A percentile compares a stretch with the other conserved stretches of the same genome.
These are phyloP conservation scores for Komagataella ulmi DNA, from an alignment of 805 yeast genomes.

Conservation along the genomic window DNA sequence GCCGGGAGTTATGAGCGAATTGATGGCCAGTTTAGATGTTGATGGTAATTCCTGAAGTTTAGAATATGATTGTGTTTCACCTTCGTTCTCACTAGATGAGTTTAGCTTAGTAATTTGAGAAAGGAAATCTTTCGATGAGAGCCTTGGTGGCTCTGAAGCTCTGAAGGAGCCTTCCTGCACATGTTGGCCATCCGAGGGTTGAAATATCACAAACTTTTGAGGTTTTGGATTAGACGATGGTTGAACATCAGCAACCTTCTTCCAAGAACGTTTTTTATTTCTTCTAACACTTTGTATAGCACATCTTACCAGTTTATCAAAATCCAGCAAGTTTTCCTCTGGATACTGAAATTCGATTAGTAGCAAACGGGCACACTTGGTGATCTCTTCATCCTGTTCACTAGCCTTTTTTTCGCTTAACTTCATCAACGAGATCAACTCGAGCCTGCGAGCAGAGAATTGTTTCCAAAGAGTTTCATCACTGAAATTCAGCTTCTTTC, in stretches of 20 bases:
- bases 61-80: conserved; percentile 8
- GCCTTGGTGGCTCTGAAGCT: not conserved
- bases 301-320: conserved; percentile 81
- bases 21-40: conserved; percentile 31
- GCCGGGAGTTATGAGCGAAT: conserved; percentile 29
- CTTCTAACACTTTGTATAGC: conserved; percentile 90
- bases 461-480: conserved; percentile 83
- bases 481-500: conserved; percentile 53
- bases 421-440: conserved; percentile 66
- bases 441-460: conserved; percentile 82
- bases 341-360: conserved; percentile 70
- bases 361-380: conserved; percentile 62
- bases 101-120: conserved; percentile 14
- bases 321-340: conserved; percentile 45
- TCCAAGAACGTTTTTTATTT: conserved; percentile 59
- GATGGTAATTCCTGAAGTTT: conserved; percentile 8
- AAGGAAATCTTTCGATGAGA: conserved; percentile 5
- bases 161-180: not conserved
- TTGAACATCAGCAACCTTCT: conserved; percentile 15
- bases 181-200: not conserved
- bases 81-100: conserved; percentile 14
- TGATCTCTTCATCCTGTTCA: conserved; percentile 80
- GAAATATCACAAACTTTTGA: not conserved
- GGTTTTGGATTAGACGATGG: not conserved
- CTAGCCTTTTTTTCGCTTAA: conserved; percentile 63